Base-by-base conservation (phyloP, 306 rosid species). In the Pyrus bretschneideri region DNA sequence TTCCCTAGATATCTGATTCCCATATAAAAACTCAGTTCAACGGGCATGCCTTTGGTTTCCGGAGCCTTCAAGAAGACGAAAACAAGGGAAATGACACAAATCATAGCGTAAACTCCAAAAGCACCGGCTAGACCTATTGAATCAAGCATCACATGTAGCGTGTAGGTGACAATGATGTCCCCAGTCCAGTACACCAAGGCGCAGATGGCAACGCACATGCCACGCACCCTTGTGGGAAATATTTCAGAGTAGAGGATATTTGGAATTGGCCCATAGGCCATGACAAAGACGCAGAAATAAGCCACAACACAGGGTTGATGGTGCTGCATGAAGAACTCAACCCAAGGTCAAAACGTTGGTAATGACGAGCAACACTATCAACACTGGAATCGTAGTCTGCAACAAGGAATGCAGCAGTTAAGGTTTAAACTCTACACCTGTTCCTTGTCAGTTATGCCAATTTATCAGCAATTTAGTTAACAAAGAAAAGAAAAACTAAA, bases 31-130 rank as follows among this genome's bases (percentile, higher is more conserved):
- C 7, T 33, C 38, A 33, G 90, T 85, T 92, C 78, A 88, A 81
- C 76, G 60, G 97, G 97, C 96, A 92, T 92, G 73, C 95, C 96
- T 80, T 92, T 92, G 77, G 97, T 92, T 87, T 92, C 96, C 2
- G 97, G 97, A 62, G 89, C 97, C 87, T 88, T 89, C 77, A 88
- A 81, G 79, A 62, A 89, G 79, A 92, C 81, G 49, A 89, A 92
- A 33, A 92, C 63, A 83, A 82, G 88, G n/a, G 97, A 92, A 77
- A 89, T 69, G 80, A 74, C 49, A 75, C 93, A 92, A 51, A 92
- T 81, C 9, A 79, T 64, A 0, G 91, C 93, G n/a, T 89, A 92
- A 40, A 89, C 65, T 55, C 85, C 91, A 2, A 92, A 89, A 70
- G 84, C 83, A 69, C 97, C 96, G 1, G 80, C 81, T 1, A 92